These are phyloP conservation scores for Danielozyma ontarioensis DNA, from an alignment of 805 yeast genomes.

Conservation along the genomic window DNA sequence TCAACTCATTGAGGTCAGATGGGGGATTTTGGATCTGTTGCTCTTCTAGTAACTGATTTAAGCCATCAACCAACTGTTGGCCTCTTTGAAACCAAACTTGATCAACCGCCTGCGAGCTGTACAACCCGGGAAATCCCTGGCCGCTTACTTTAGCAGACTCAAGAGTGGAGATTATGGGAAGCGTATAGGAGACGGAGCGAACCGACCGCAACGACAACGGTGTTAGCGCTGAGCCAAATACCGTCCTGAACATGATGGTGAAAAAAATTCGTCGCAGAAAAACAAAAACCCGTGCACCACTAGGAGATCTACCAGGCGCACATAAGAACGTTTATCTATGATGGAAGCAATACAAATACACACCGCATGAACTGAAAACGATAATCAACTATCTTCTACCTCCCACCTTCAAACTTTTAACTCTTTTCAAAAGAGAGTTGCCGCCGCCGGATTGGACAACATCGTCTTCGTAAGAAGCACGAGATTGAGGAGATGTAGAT, in stretches of 20 bases:
- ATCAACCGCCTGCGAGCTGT: constrained; percentile 42
- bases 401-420: constrained; percentile 85
- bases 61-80: constrained; percentile 28
- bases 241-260: not conserved
- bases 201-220: constrained; percentile 1
- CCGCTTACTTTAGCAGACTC: constrained; percentile 18
- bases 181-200: constrained; percentile 24
- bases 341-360: not conserved
- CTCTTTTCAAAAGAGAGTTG: constrained; percentile 68
- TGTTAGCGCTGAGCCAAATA: constrained; percentile 1
- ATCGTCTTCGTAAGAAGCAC: constrained; percentile 4
- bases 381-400: constrained; percentile 24
- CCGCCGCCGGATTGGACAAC: constrained; percentile 3
- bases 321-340: no score
- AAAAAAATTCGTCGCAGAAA: not conserved
- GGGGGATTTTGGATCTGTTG: constrained; percentile 18
- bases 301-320: no score
- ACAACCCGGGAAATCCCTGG: constrained; percentile 45
- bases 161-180: constrained; percentile 28
- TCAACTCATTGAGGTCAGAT: constrained; percentile 24
- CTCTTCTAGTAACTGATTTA: constrained; percentile 31
- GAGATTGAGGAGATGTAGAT: not conserved
- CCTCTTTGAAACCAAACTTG: constrained; percentile 49
- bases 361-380: not conserved
- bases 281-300: not conserved